phyloP scores from a whole-genome alignment of 257 asterid genomes.

The Dorcoceras hygrometricum region DNA sequence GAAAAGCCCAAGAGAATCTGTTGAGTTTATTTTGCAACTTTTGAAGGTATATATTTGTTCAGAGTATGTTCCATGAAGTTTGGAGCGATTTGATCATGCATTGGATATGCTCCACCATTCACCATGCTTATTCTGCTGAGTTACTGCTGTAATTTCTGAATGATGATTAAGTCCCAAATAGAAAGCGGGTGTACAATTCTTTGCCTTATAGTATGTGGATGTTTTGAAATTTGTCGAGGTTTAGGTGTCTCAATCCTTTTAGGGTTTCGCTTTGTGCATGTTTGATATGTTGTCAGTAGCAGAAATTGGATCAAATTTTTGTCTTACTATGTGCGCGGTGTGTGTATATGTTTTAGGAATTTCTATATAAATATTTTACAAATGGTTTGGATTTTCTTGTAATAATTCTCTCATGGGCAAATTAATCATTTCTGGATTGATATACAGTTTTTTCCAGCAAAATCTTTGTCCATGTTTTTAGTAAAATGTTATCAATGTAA shows the following conservation, averaged over 20 bases:
- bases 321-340: conserved; percentile 6
- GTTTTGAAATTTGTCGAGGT: background rate
- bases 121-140: background rate
- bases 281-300: conserved; percentile 3
- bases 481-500: conserved; percentile 1
- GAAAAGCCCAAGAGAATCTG: conserved; percentile 98
- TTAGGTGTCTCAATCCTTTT: conserved; percentile 9
- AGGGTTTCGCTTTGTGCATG: conserved; percentile 1
- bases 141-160: background rate
- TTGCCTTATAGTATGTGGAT: conserved; percentile 8
- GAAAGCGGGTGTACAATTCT: conserved; percentile 1
- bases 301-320: conserved; percentile 2
- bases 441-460: background rate
- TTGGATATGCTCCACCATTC: conserved; percentile 19
- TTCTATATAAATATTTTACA: background rate
- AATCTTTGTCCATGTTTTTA: background rate
- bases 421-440: background rate
- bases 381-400: background rate
- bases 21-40: conserved; percentile 93
- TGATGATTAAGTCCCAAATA: conserved; percentile 7
- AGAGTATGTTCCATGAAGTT: conserved; percentile 13
- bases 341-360: background rate
- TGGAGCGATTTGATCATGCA: conserved; percentile 6
- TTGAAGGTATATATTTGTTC: conserved; percentile 63
- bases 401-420: background rate